Percentiles rank a stretch among this genome's conserved stretches.
These are phyloP conservation scores for Tolypocladium endophyticum DNA, from an alignment of 2,329 filamentous ascomycete species.

Conservation along the genomic window DNA sequence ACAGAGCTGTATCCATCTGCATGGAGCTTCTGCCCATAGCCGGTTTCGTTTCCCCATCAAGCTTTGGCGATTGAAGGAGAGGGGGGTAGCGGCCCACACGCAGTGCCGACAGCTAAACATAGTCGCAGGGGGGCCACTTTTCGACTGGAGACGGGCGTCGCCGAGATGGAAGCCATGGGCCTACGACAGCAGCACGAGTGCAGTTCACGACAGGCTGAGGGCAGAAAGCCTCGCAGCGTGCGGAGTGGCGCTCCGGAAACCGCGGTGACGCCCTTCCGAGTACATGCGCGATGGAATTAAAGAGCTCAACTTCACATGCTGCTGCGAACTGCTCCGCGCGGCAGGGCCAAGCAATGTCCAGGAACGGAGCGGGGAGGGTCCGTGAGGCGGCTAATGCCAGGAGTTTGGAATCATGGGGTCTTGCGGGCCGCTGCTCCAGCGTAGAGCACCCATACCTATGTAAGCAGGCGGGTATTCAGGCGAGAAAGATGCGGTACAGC, in stretches of 20 bases:
- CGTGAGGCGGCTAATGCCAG: neutral
- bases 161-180: constrained; percentile 3
- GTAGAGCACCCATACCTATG: too few species aligned
- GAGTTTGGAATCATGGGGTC: neutral
- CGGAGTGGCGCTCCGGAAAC: neutral
- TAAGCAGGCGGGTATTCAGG: neutral
- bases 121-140: neutral
- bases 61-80: neutral
- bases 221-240: neutral
- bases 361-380: neutral
- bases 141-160: neutral
- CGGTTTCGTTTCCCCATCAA: neutral
- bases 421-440: neutral
- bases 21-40: neutral
- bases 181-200: neutral
- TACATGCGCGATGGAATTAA: neutral
- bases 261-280: neutral
- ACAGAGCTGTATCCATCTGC: neutral
- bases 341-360: neutral
- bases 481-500: neutral
- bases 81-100: neutral
- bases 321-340: neutral
- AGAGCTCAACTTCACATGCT: neutral
- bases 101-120: neutral
- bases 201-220: neutral